A percentile compares a stretch with the other conserved stretches of the same genome.
Evolutionary conservation across 495 filamentous ascomycete species (phyloP).

Genomic region (Neurospora tetraspora): DNA sequence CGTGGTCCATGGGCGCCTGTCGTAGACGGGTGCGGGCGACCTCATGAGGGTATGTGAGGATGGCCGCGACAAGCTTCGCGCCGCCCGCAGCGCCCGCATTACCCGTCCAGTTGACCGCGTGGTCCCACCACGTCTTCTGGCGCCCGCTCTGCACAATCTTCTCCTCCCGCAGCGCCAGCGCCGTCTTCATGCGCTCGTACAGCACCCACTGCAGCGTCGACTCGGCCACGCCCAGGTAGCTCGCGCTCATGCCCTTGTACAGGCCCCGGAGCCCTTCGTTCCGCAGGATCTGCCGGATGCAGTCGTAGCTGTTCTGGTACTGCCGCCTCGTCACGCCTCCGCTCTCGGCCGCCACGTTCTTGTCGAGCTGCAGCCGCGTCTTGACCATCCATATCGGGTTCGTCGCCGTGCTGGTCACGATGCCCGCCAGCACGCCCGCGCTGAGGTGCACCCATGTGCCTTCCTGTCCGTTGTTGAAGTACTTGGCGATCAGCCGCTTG

Average conservation of each 20-base stretch:
- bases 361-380: conserved; percentile 80
- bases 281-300: conserved; percentile 62
- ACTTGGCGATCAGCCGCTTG: conserved; percentile 61
- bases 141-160: conserved; percentile 41
- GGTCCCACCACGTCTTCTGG: conserved; percentile 51
- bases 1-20: conserved; percentile 66
- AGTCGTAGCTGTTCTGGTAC: conserved; percentile 78
- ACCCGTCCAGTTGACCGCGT: conserved; percentile 55
- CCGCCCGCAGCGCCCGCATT: conserved; percentile 66
- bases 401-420: conserved; percentile 74
- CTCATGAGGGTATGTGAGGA: conserved; percentile 85
- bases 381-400: conserved; percentile 94
- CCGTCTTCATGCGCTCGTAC: conserved; percentile 74
- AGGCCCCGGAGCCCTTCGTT: conserved; percentile 68
- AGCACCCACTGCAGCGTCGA: conserved; percentile 80
- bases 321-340: conserved; percentile 42
- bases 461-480: conserved; percentile 55
- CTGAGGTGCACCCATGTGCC: conserved; percentile 61
- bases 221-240: conserved; percentile 78
- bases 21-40: conserved; percentile 73
- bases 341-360: conserved; percentile 43
- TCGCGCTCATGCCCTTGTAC: conserved; percentile 79
- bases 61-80: conserved; percentile 70
- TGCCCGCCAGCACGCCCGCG: conserved; percentile 62
- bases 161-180: conserved; percentile 49